Evolutionary conservation across 768 basidiomycete genomes (phyloP).

Genomic region (Pleurotus ostreatus): DNA sequence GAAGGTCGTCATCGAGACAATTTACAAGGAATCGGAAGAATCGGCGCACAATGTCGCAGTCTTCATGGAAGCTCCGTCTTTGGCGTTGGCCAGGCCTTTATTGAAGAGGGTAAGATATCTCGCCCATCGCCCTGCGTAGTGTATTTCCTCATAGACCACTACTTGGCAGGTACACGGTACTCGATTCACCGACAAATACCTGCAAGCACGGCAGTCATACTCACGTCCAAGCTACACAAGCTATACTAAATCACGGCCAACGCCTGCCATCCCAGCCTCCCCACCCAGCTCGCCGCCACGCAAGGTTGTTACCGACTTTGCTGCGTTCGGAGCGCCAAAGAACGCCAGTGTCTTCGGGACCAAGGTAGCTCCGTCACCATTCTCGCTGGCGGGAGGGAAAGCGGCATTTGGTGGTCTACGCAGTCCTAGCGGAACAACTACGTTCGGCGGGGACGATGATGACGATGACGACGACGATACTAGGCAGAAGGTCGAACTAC

Average conservation of each 20-base stretch:
- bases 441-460: slow-evolving; percentile 62
- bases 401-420: slow-evolving; percentile 84
- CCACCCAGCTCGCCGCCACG: slow-evolving; percentile 71
- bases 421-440: slow-evolving; percentile 25
- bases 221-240: slow-evolving; percentile 50
- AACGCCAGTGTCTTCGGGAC: slow-evolving; percentile 80
- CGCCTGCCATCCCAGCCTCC: slow-evolving; percentile 29
- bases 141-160: neutral
- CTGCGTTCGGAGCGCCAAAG: slow-evolving; percentile 75
- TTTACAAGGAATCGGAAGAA: slow-evolving; percentile 89
- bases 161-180: slow-evolving; percentile 80
- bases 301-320: slow-evolving; percentile 87
- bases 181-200: slow-evolving; percentile 95
- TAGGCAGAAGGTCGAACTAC: slow-evolving; percentile 70
- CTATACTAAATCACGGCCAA: slow-evolving; percentile 28
- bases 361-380: slow-evolving; percentile 75
- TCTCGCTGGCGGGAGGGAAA: slow-evolving; percentile 74
- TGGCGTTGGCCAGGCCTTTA: slow-evolving; percentile 70
- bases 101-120: slow-evolving; percentile 65
- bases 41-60: slow-evolving; percentile 86
- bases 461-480: slow-evolving; percentile 66
- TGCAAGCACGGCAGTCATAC: slow-evolving; percentile 63
- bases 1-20: slow-evolving; percentile 93
- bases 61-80: slow-evolving; percentile 68
- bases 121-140: too few relatives aligned